Evolutionary conservation across 768 basidiomycete species (phyloP).

Genomic region (Trametes cingulata): DNA sequence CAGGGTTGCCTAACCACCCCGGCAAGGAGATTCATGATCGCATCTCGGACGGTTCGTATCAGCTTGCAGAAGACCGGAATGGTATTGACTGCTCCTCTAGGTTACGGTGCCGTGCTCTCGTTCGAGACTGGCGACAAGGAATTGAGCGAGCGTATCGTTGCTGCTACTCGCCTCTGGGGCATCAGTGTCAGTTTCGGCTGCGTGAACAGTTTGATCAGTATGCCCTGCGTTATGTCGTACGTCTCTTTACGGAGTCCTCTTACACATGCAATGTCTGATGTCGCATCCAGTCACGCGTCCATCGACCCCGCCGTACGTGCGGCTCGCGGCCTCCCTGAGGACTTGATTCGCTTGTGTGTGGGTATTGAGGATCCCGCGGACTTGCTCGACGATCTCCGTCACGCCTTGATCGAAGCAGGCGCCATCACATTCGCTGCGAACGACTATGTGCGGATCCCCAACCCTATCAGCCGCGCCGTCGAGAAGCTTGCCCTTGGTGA

Average conservation of each 20-base stretch:
- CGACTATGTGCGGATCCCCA: conserved; percentile 49
- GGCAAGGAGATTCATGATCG: conserved; percentile 86
- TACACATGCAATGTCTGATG: too few relatives aligned
- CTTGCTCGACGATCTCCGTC: conserved; percentile 92
- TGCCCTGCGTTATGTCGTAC: conserved; percentile 99
- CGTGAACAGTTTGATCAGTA: conserved; percentile 96
- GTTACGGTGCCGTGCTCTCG: conserved; percentile 87
- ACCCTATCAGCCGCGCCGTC: conserved; percentile 58
- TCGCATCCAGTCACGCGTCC: conserved; percentile 90
- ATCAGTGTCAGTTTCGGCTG: conserved; percentile 98
- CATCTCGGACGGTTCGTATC: conserved; percentile 71
- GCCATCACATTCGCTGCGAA: conserved; percentile 64
- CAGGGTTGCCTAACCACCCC: conserved; percentile 82
- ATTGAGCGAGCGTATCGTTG: conserved; percentile 90
- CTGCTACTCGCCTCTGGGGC: conserved; percentile 91
- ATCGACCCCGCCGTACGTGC: conserved; percentile 95
- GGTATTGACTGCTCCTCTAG: conserved; percentile 2
- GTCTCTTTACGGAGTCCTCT: conserved; percentile 37
- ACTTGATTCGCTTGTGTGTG: conserved; percentile 96
- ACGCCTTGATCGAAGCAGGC: conserved; percentile 88
- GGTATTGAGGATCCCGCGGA: conserved; percentile 96
- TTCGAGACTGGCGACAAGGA: conserved; percentile 93
- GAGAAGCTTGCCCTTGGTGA: conserved; percentile 57
- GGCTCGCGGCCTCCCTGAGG: conserved; percentile 97
- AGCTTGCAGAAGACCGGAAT: too few relatives aligned